phyloP scores from a whole-genome alignment of 1,139 yeast species.

The Blastobotrys aristatus region DNA sequence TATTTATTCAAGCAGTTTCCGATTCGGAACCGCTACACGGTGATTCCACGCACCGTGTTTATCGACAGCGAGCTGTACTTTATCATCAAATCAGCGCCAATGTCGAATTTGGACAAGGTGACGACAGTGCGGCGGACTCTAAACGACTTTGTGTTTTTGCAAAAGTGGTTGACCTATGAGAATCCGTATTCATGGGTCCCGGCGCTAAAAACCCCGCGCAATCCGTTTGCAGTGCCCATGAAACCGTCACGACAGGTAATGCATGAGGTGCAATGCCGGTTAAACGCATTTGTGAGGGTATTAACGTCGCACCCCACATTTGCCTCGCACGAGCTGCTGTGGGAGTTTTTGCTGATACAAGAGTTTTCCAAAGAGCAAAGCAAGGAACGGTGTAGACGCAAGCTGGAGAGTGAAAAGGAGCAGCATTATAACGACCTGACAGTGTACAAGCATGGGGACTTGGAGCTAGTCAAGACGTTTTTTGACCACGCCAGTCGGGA shows the following conservation, averaged over 20 bases:
- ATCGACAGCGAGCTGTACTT: constrained; percentile 29
- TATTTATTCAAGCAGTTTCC: constrained; percentile 17
- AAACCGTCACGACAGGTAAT: constrained; percentile 37
- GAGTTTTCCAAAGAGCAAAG: constrained; percentile 34
- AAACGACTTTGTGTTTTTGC: constrained; percentile 39
- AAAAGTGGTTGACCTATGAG: constrained; percentile 36
- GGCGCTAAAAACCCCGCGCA: constrained; percentile 26
- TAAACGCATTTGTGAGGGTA: constrained; percentile 46
- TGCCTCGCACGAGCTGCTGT: constrained; percentile 36
- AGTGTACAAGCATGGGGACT: constrained; percentile 23
- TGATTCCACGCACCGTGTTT: constrained; percentile 28
- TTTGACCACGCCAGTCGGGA: constrained; percentile 27
- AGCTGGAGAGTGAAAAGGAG: constrained; percentile 34
- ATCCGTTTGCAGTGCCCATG: constrained; percentile 35
- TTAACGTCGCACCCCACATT: constrained; percentile 37
- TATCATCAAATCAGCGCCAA: constrained; percentile 30
- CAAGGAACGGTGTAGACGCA: constrained; percentile 34
- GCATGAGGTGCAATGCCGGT: constrained; percentile 45
- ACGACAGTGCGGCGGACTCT: constrained; percentile 37
- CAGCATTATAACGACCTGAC: constrained; percentile 27
- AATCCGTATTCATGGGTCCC: constrained; percentile 38
- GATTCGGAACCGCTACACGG: constrained; percentile 21
- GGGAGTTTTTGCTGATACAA: constrained; percentile 43
- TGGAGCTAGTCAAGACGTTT: constrained; percentile 26
- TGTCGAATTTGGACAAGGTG: constrained; percentile 5